Evolutionary conservation across 75 land plant genomes (phyloP), one percentile per base, ranked within the genome.

Genomic region (Selaginella moellendorffii): DNA sequence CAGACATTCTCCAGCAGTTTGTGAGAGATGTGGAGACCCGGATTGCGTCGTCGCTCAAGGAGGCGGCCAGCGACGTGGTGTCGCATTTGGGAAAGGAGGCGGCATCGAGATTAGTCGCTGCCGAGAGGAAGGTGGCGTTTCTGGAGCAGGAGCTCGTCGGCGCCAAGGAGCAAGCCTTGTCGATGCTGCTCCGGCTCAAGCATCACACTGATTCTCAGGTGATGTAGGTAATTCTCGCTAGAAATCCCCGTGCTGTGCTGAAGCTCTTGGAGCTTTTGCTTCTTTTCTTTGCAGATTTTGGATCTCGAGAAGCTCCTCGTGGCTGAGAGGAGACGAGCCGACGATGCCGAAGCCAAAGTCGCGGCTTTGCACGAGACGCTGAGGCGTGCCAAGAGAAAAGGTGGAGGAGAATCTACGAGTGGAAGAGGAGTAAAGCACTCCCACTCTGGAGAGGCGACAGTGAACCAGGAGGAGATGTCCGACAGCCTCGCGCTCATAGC

Each of bases 11-110:
- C 46, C 46, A 36, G 14, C 46, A 36, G 46, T 14, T 36, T 36
- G 46, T 36, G 5, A 5, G 14, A 36, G 46, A 36, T 36, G 46
- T 36, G 46, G 46, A 36, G 46, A 36, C 46, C 5, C 46, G 46
- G 14, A 36, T 36, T 5, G 5, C 46, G 14, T 5, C 5, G 5
- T 36, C 46, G 5, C 46, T 36, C 5, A 36, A 14, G 46, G 10
- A 36, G 46, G 46, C 46, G 5, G 46, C 46, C 5, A 14, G 46
- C 14, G 88, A 87, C 10, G 79, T 82, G 28, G 79, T 82, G 1
- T 62, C 79, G 65, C 80, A 80, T 63, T 77, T 79, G 42, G 82
- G 82, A 56, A 82, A 80, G 62, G 92, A 87, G 66, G 82, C 92
- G 46, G 85, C 87, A 59, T 78, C 82, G 24, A 74, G 83, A 58